Percentiles rank a stretch among this genome's conserved stretches.
Evolutionary conservation across 805 yeast genomes (phyloP).

Genomic region (Hermanozyma aechmeae): DNA sequence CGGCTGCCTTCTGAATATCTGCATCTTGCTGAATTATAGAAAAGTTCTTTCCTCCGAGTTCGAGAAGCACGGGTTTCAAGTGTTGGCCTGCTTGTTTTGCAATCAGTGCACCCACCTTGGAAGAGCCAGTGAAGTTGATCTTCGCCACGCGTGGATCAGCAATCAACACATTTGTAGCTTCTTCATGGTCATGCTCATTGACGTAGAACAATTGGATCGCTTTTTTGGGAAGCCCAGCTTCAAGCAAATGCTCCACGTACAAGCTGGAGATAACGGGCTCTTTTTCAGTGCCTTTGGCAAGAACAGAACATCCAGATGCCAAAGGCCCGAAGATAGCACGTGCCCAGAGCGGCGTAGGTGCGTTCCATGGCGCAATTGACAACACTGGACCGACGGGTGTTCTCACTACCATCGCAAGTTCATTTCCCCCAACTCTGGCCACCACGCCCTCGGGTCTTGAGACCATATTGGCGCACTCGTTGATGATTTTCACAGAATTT

Average conservation of each 20-base stretch:
- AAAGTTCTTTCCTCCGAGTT: slow-evolving; percentile 38
- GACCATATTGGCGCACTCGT: slow-evolving; percentile 5
- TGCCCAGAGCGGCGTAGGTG: slow-evolving; percentile 31
- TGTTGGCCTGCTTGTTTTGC: slow-evolving; percentile 26
- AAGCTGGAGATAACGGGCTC: slow-evolving; percentile 25
- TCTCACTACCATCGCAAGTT: slow-evolving; percentile 20
- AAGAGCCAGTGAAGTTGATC: slow-evolving; percentile 39
- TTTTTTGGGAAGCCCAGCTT: slow-evolving; percentile 29
- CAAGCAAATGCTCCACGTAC: slow-evolving; percentile 20
- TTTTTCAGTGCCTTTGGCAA: slow-evolving; percentile 31
- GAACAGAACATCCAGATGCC: slow-evolving; percentile 41
- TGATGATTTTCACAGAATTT: slow-evolving; percentile 4
- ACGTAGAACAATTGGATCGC: slow-evolving; percentile 27
- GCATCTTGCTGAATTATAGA: slow-evolving; percentile 24
- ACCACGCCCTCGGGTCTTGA: slow-evolving; percentile 11
- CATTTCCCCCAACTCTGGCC: no score
- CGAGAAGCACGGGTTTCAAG: slow-evolving; percentile 33
- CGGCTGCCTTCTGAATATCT: slow-evolving; percentile 22
- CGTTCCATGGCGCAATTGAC: slow-evolving; percentile 42
- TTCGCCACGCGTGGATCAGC: slow-evolving; percentile 19
- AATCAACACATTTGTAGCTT: slow-evolving; percentile 17
- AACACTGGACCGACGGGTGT: slow-evolving; percentile 39
- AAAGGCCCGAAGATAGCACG: slow-evolving; percentile 35
- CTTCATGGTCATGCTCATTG: slow-evolving; percentile 14
- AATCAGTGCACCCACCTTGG: slow-evolving; percentile 27